phyloP scores from a whole-genome alignment of 106 monocot genomes.

The Dendrobium nobile region DNA sequence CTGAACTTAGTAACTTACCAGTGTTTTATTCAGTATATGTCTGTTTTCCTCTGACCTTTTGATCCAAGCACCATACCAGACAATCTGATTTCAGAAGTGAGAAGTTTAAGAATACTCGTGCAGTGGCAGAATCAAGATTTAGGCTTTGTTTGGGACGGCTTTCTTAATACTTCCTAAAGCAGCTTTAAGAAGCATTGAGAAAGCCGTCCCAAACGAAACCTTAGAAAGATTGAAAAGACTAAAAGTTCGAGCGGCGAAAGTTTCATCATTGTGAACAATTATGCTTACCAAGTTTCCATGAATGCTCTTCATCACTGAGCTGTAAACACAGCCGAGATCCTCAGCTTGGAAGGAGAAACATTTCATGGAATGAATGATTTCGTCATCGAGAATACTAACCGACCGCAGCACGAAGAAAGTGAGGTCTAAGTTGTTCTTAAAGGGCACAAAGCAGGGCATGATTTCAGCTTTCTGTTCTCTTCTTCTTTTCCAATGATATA shows the following conservation, averaged over 20 bases:
- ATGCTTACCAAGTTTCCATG: slow-evolving; percentile 31
- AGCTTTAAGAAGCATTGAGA: too few species aligned
- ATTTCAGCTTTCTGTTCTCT: neutral
- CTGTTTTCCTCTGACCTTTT: slow-evolving; percentile 23
- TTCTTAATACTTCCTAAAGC: too few species aligned
- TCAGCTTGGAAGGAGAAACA: slow-evolving; percentile 30
- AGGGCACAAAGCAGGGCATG: slow-evolving; percentile 42
- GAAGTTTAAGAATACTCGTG: too few species aligned
- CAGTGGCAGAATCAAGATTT: too few species aligned
- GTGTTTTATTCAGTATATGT: slow-evolving; percentile 1
- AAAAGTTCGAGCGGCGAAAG: neutral
- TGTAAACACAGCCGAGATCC: slow-evolving; percentile 27
- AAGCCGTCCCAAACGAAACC: too few species aligned
- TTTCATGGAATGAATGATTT: slow-evolving; percentile 26
- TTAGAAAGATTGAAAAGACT: neutral
- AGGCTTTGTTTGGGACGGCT: too few species aligned
- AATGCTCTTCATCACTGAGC: slow-evolving; percentile 31
- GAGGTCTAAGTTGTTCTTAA: slow-evolving; percentile 24
- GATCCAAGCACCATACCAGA: slow-evolving; percentile 41
- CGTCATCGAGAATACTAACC: slow-evolving; percentile 17
- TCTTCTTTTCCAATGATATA: neutral
- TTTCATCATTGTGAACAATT: too few species aligned
- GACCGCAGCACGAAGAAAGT: slow-evolving; percentile 23
- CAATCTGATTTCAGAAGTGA: slow-evolving; percentile 7
- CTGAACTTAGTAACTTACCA: slow-evolving; percentile 10